Conservation (phyloP, 2,329 filamentous ascomycete species). For the Acrocalymma vagum region DNA sequence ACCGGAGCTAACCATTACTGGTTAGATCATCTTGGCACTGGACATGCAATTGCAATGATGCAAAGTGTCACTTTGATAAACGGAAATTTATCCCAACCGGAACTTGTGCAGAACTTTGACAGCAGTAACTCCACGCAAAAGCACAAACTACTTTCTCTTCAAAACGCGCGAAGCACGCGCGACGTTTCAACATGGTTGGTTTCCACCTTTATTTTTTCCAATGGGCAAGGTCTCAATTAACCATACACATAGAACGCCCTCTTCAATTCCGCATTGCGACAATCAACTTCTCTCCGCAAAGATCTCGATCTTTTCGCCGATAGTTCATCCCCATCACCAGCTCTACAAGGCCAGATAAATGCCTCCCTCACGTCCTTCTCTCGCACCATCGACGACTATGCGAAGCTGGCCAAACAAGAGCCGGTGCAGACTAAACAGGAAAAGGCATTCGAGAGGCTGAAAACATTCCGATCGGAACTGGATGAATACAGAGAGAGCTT, state of each 20-base stretch:
- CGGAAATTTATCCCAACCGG: too few relatives aligned
- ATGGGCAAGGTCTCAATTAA: constrained; percentile 12
- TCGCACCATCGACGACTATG: constrained; percentile 93
- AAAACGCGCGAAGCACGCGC: neutral
- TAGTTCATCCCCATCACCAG: constrained; percentile 65
- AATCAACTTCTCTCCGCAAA: constrained; percentile 79
- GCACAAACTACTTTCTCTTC: too few relatives aligned
- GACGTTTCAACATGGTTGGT: constrained; percentile 27
- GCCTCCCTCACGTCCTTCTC: constrained; percentile 77
- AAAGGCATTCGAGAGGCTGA: constrained; percentile 85
- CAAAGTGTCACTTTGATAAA: constrained; percentile 48
- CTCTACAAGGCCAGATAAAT: constrained; percentile 63
- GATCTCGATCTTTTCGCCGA: constrained; percentile 77
- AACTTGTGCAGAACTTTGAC: too few relatives aligned
- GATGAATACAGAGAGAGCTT: constrained; percentile 81
- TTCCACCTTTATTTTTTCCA: neutral
- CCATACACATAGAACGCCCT: constrained; percentile 71
- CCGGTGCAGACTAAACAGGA: constrained; percentile 90
- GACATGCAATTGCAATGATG: constrained; percentile 31
- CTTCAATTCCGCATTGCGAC: constrained; percentile 86
- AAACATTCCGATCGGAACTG: constrained; percentile 85
- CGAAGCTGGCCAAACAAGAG: constrained; percentile 83
- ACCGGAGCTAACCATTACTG: too few relatives aligned
- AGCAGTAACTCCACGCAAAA: too few relatives aligned
- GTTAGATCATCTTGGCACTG: constrained; percentile 19